Evolutionary conservation across 164 flowering plant species (phyloP).

Genomic region (Protea cynaroides): DNA sequence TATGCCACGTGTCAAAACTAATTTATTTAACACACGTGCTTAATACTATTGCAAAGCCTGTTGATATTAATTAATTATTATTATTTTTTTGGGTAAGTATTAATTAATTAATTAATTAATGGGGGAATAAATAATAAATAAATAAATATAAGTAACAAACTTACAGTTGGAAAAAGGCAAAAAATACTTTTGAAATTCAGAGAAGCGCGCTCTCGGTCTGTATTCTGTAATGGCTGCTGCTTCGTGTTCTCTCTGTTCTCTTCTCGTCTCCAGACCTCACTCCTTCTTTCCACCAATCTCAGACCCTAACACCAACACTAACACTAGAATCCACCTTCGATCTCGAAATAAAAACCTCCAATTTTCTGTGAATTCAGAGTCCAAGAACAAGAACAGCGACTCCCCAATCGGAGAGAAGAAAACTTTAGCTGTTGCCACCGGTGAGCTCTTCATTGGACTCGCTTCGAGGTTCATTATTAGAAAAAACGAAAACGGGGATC

Average conservation of each 20-base stretch:
- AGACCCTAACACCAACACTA: neutral
- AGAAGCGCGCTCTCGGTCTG: neutral
- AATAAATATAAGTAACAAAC: too few relatives aligned
- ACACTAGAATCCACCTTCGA: slow-evolving; percentile 1
- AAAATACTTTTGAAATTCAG: neutral
- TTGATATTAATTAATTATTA: too few relatives aligned
- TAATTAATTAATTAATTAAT: too few relatives aligned
- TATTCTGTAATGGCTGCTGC: slow-evolving; percentile 25
- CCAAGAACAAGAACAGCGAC: neutral
- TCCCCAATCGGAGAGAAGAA: slow-evolving; percentile 29
- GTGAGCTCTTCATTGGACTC: slow-evolving; percentile 69
- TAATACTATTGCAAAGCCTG: too few relatives aligned
- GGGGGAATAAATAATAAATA: too few relatives aligned
- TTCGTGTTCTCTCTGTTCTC: slow-evolving; percentile 5
- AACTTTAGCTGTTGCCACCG: slow-evolving; percentile 72
- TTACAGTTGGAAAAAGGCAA: slow-evolving; percentile 28
- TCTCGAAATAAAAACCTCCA: neutral
- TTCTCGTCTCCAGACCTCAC: slow-evolving; percentile 4
- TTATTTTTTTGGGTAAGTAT: too few relatives aligned
- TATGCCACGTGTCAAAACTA: too few relatives aligned
- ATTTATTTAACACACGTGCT: too few relatives aligned
- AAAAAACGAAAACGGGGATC: slow-evolving; percentile 2
- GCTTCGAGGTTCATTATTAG: slow-evolving; percentile 47
- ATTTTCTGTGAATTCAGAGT: slow-evolving; percentile 2
- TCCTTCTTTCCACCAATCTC: slow-evolving; percentile 4